Percentiles rank a stretch among this genome's conserved stretches.
phyloP scores from a whole-genome alignment of 805 yeast species.

The Ascoidea tarda region DNA sequence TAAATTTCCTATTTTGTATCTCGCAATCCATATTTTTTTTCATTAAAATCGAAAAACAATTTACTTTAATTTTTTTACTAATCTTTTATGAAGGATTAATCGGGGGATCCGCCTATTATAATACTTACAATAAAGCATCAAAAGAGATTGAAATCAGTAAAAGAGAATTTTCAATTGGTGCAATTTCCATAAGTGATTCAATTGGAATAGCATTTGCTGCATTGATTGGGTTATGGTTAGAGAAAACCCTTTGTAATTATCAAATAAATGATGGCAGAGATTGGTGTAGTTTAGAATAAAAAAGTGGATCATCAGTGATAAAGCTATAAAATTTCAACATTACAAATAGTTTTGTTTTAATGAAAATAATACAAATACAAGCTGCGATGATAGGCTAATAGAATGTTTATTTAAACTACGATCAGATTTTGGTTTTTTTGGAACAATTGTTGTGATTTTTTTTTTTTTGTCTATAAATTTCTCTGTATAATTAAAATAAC shows the following conservation, averaged over 20 bases:
- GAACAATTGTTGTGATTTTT: too few relatives aligned
- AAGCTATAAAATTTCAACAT: too few relatives aligned
- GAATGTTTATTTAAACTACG: too few relatives aligned
- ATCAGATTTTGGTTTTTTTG: too few relatives aligned
- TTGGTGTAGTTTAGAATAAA: slow-evolving; percentile 48
- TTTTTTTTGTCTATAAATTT: too few relatives aligned
- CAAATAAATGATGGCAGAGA: slow-evolving; percentile 65
- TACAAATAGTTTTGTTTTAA: too few relatives aligned
- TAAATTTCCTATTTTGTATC: slow-evolving; percentile 45
- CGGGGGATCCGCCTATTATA: slow-evolving; percentile 86
- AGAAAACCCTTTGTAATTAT: slow-evolving; percentile 52
- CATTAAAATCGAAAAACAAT: slow-evolving; percentile 26
- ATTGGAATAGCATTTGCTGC: slow-evolving; percentile 81
- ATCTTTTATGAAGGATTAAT: slow-evolving; percentile 80
- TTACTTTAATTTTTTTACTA: slow-evolving; percentile 47
- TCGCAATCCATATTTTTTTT: slow-evolving; percentile 49
- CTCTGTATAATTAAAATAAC: too few relatives aligned
- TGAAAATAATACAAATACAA: too few relatives aligned
- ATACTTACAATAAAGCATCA: slow-evolving; percentile 68
- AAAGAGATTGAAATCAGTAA: slow-evolving; percentile 37
- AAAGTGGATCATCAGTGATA: background rate
- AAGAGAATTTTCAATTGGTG: slow-evolving; percentile 70
- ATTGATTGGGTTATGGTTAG: slow-evolving; percentile 56
- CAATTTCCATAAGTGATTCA: slow-evolving; percentile 74
- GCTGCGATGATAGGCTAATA: too few relatives aligned